These are phyloP conservation scores for Cryptococcus amylolentus DNA, from an alignment of 1,284 basidiomycete genomes.

Conservation along the genomic window DNA sequence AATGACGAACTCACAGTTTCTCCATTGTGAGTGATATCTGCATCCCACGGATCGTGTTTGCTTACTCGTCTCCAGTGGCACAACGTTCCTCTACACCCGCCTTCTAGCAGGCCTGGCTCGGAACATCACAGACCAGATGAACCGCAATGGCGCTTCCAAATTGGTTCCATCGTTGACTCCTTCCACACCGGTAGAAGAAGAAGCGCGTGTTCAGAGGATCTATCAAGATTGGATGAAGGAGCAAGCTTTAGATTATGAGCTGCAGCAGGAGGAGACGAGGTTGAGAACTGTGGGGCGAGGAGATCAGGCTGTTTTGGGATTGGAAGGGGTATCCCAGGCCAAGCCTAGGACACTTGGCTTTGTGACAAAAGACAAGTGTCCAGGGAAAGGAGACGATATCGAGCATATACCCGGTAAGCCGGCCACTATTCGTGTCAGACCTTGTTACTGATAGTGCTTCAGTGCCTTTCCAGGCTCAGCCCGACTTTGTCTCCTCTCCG, in stretches of 20 bases:
- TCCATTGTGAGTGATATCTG: slow-evolving; percentile 53
- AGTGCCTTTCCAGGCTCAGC: not conserved
- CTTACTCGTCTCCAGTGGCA: slow-evolving; percentile 18
- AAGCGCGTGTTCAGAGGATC: slow-evolving; percentile 21
- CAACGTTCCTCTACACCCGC: slow-evolving; percentile 37
- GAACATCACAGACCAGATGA: slow-evolving; percentile 40
- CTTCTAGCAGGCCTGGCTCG: slow-evolving; percentile 37
- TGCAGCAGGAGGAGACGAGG: not conserved
- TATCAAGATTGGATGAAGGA: slow-evolving; percentile 28
- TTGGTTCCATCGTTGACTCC: slow-evolving; percentile 17
- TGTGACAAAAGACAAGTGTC: slow-evolving; percentile 45
- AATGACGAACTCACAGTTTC: slow-evolving; percentile 73
- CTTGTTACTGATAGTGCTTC: not conserved
- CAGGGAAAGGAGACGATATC: slow-evolving; percentile 44
- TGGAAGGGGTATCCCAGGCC: not conserved
- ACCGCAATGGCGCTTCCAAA: slow-evolving; percentile 44
- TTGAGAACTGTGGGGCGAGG: not conserved
- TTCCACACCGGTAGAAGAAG: slow-evolving; percentile 18
- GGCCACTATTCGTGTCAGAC: not conserved
- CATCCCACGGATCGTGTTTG: not conserved
- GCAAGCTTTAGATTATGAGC: slow-evolving; percentile 27
- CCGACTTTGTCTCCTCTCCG: slow-evolving; percentile 40
- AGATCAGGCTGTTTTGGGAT: not conserved
- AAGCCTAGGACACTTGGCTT: slow-evolving; percentile 39
- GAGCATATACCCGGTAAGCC: slow-evolving; percentile 43